Evolutionary conservation across 2,329 filamentous ascomycete genomes (phyloP), one percentile per base, ranked within the genome.

Genomic region (Scortechinia acanthostroma): DNA sequence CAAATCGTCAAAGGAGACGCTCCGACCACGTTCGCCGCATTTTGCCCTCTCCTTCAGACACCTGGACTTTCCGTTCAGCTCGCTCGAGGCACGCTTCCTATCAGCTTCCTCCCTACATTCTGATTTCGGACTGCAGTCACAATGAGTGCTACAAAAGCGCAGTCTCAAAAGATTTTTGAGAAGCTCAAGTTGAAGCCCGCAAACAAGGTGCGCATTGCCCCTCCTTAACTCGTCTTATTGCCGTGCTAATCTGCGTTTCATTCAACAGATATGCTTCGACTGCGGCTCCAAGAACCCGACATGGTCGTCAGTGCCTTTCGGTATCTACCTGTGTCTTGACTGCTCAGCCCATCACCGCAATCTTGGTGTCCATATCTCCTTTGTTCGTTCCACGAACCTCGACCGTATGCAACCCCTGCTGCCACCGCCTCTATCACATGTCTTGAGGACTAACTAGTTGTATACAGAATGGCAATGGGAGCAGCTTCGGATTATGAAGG

Each of bases 341-440:
- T 98, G 93, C 71, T 96, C 91, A 35, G 86, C 91, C 47, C 90
- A 96, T 65, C 93, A 98, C 68, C 86, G 93, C 56, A 97, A 97
- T 66, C 83, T 98, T 58, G 93, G 93, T 65, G 91, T 97, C 49
- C 93, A 98, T 69, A 96, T 98, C 68, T 96, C 91, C 55, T 98
- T 98, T 73, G 93, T 98, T 58, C 86, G 93, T 58, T 97, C 91
- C 50, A 97, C 91, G 50, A 96, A 96, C 66, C 86, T 98, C 65
- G 93, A 98, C 66, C 90, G 91, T 97, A 87, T 61, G 89, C 73
- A 15, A 10, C 35, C 35, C 35, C 35, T 10, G 17, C 35, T 10
- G 13, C 10, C 13, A 19, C 17, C 10, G n/a, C 25, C 25, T n/a
- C 25, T 10, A 40, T 40, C 14, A 40, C 35, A 30, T 30, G 10